Base-by-base conservation (phyloP, 2,329 filamentous ascomycete species). In the Alternaria sp. region DNA sequence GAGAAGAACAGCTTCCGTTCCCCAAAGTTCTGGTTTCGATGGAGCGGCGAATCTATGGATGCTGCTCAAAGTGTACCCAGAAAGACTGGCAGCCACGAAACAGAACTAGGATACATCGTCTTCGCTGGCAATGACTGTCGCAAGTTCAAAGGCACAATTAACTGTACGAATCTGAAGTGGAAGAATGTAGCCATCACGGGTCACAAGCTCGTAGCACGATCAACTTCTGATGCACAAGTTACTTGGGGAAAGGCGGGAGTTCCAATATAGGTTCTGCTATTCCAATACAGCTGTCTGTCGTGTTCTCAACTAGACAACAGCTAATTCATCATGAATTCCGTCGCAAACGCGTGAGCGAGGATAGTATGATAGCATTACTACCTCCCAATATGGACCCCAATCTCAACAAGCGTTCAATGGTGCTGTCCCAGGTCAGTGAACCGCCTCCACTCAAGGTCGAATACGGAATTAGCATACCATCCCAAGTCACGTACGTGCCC, bases 1-100 rank as follows among this genome's bases (percentile, higher is more conserved):
- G 70, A 72, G 20, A 72, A 71, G 49, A 72, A 72, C 52, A 69
- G 65, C 44, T 71, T 72, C 49, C 67, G 70, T n/a, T 51, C 59
- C 4, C 70, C 70, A 24, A 72, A 71, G 30, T 72, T 72, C 47
- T 72, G 70, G 70, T 57, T 72, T 8, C 59, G 59, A n/a, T 72
- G 68, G 68, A 69, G 61, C 46, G 68, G 68, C 42, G n/a, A 32
- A 11, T 32, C 22, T 26, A 20, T 24, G 3, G 39, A 41, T 7
- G 34, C 44, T 1, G 16, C 26, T 11, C 24, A 43, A 22, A 41
- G 30, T 11, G 9, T 30, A 2, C 24, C 52, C 34, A 42, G 57
- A 14, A 54, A 38, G 5, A 14, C 38, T 11, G 41, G 22, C 30
- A 38, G 24, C 5, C 22, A 24, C 26, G 61, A 60, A n/a, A 61